These are phyloP conservation scores for Pascua guehoae DNA, from an alignment of 1,284 basidiomycete genomes.

Conservation along the genomic window DNA sequence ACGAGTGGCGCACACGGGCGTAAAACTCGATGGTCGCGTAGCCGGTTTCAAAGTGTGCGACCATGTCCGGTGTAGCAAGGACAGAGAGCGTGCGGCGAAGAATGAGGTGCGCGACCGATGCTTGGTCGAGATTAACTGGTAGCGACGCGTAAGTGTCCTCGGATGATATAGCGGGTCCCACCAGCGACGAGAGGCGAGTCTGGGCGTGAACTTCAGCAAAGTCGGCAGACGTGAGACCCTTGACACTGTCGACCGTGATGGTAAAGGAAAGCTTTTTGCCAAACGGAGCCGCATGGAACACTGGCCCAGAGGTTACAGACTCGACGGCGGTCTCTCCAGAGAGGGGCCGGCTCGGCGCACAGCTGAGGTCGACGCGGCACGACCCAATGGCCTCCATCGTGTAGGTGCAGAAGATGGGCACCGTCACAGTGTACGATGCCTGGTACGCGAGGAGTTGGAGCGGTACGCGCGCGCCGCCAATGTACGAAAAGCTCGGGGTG, in stretches of 20 bases:
- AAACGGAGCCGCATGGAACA: slow-evolving; percentile 50
- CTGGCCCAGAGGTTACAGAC: slow-evolving; percentile 10
- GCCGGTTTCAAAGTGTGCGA: slow-evolving; percentile 66
- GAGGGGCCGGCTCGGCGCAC: slow-evolving; percentile 1
- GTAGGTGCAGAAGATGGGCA: slow-evolving; percentile 86
- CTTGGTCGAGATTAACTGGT: slow-evolving; percentile 67
- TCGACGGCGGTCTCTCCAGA: slow-evolving; percentile 40
- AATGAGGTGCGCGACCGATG: slow-evolving; percentile 69
- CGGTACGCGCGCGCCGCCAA: slow-evolving; percentile 80
- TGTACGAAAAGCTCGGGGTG: slow-evolving; percentile 81
- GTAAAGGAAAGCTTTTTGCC: slow-evolving; percentile 78
- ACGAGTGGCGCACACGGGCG: slow-evolving; percentile 70
- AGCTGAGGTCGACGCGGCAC: slow-evolving; percentile 63
- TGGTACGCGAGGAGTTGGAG: slow-evolving; percentile 74
- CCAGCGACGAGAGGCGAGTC: slow-evolving; percentile 73
- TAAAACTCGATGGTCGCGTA: slow-evolving; percentile 87
- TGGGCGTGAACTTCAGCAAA: slow-evolving; percentile 80
- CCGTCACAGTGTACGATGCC: slow-evolving; percentile 66
- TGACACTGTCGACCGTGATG: slow-evolving; percentile 76
- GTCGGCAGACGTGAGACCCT: slow-evolving; percentile 77
- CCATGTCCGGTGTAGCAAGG: slow-evolving; percentile 66
- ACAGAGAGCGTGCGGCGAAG: slow-evolving; percentile 77
- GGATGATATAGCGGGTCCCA: slow-evolving; percentile 63
- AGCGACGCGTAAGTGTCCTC: slow-evolving; percentile 80
- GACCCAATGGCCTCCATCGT: slow-evolving; percentile 90